Evolutionary conservation across 768 basidiomycete species (phyloP), one percentile per base, ranked within the genome.

Genomic region (Xerocomus brunneocitrinus): DNA sequence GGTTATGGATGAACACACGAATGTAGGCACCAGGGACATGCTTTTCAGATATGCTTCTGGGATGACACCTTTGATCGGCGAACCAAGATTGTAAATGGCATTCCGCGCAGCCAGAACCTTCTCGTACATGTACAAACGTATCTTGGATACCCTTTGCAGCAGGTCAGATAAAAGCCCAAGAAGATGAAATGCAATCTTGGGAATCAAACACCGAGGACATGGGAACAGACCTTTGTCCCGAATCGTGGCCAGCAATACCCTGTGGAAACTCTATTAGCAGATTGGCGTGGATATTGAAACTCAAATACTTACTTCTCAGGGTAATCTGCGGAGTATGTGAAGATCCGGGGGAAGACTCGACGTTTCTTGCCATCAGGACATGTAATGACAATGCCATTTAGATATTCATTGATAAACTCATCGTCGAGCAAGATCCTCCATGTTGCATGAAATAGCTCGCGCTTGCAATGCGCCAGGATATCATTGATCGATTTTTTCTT

Each of bases 241-340:
- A 9, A 72, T 59, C 1, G 60, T 64, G 3, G 65, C 67, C 0
- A 73, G 7, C 0, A 73, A 49, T 0, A 68, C 60, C 45, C 67
- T 67, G 5, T 52, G 1, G 9, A n/a, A 22, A 39, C n/a, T 34
- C 9, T 13, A 32, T 32, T 32, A 32, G 31, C 2, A 32, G 31
- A 32, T 32, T 3, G 5, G 31, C 5, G 1, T 13, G 12, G 31
- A 35, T 35, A 35, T 16, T 35, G 5, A 35, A 14, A 36, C 34
- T 34, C 10, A 13, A 32, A 14, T 2, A 44, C 60, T 3, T 42
- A 72, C 73, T 74, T 74, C 25, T 74, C 71, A 0, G 71, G 71
- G 39, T 74, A 74, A 46, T 74, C 68, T 0, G 68, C 69, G 3
- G 67, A 65, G 41, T 73, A 73, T 1, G 68, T 70, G 27, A 73